A percentile compares a stretch with the other conserved stretches of the same genome.
Conservation (phyloP, 257 asterid genomes). For the Forsythia viridissima region DNA sequence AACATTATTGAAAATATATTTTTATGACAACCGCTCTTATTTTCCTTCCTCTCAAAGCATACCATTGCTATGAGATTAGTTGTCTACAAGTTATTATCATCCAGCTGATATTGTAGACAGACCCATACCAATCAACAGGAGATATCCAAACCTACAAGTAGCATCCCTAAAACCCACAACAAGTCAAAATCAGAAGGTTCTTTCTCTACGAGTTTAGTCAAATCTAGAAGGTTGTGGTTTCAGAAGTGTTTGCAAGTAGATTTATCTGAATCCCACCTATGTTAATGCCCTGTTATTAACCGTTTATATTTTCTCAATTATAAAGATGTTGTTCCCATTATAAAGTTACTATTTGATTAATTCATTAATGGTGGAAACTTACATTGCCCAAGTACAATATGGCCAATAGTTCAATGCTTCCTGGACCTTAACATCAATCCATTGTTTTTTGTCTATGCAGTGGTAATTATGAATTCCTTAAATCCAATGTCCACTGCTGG, state of each 20-base stretch:
- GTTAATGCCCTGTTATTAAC: not conserved
- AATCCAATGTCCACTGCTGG: slow-evolving; percentile 5
- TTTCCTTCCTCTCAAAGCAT: too few relatives aligned
- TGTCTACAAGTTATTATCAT: too few relatives aligned
- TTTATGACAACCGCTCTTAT: too few relatives aligned
- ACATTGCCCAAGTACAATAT: not conserved
- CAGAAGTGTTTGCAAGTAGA: not conserved
- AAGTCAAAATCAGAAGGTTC: not conserved
- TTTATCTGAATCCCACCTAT: not conserved
- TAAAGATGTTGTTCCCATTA: not conserved
- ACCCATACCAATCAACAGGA: not conserved
- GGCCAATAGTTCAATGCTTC: not conserved
- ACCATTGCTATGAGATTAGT: too few relatives aligned
- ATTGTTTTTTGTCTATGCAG: not conserved
- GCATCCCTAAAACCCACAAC: not conserved
- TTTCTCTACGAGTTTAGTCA: slow-evolving; percentile 10
- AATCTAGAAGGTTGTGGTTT: not conserved
- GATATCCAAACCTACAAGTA: not conserved
- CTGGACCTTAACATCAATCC: not conserved
- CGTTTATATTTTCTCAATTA: not conserved
- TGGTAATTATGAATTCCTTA: not conserved
- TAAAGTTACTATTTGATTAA: not conserved
- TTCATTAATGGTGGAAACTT: not conserved
- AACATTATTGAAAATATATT: too few relatives aligned
- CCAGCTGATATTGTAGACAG: not conserved